Evolutionary conservation across 768 basidiomycete genomes (phyloP).

Genomic region (Crepidotus variabilis): DNA sequence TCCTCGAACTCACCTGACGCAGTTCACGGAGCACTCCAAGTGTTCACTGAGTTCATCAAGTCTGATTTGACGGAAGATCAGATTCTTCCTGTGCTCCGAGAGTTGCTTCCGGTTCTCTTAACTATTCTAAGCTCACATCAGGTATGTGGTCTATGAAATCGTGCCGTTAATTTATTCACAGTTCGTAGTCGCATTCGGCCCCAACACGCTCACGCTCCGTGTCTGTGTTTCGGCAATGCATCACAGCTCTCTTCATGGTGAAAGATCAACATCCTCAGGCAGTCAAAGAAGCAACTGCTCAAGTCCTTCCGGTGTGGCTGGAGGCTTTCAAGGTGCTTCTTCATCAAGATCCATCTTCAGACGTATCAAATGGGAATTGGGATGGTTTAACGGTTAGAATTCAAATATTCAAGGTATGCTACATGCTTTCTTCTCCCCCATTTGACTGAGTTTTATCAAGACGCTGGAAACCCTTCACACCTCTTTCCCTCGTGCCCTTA

Average conservation of each 20-base stretch:
- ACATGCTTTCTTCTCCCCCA: neutral
- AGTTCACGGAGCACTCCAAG: constrained; percentile 95
- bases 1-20: constrained; percentile 68
- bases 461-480: constrained; percentile 76
- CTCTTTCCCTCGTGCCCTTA: constrained; percentile 75
- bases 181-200: constrained; percentile 58
- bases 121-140: constrained; percentile 73
- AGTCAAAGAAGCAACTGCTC: constrained; percentile 76
- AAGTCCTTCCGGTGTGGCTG: constrained; percentile 89
- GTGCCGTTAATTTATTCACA: constrained; percentile 5
- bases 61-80: constrained; percentile 94
- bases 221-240: constrained; percentile 86
- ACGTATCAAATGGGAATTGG: constrained; percentile 68
- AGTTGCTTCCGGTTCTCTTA: constrained; percentile 84
- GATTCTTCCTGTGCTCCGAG: constrained; percentile 84
- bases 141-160: constrained; percentile 33
- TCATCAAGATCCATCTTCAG: constrained; percentile 55
- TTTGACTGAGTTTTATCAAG: constrained; percentile 32
- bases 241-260: constrained; percentile 90
- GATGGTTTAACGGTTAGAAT: constrained; percentile 76
- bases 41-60: constrained; percentile 92
- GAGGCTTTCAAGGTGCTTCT: constrained; percentile 82
- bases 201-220: constrained; percentile 84
- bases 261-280: constrained; percentile 88
- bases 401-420: constrained; percentile 78